Evolutionary conservation across 768 basidiomycete genomes (phyloP).

Genomic region (Calvatia gigantea): DNA sequence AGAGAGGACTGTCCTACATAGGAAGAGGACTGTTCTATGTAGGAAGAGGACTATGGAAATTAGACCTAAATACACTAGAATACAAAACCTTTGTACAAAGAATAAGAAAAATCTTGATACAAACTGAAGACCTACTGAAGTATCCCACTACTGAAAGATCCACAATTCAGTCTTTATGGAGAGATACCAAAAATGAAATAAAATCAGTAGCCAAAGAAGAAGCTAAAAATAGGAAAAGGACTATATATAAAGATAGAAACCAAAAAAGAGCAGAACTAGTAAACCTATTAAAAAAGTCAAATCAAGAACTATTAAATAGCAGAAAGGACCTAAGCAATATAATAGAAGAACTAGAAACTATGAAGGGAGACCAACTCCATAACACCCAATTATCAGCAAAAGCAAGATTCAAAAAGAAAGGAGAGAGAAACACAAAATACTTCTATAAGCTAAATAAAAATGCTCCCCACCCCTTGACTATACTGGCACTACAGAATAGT

Average conservation of each 20-base stretch:
- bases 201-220: neutral
- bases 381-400: neutral
- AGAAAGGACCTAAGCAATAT: neutral
- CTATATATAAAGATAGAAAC: neutral
- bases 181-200: neutral
- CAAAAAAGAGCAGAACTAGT: neutral
- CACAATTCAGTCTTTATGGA: too few relatives aligned
- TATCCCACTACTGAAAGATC: too few relatives aligned
- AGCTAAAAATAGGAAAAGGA: neutral
- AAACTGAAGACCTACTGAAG: neutral
- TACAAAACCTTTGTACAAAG: conserved; percentile 4
- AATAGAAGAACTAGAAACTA: neutral
- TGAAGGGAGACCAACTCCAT: neutral
- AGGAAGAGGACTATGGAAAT: conserved; percentile 26
- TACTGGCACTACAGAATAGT: neutral
- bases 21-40: conserved; percentile 14
- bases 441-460: neutral
- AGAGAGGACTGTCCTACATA: conserved; percentile 20
- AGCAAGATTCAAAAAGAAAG: neutral
- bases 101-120: neutral
- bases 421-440: neutral
- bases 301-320: neutral
- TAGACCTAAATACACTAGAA: conserved; percentile 18
- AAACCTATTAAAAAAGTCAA: neutral
- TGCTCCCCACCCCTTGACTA: neutral